phyloP scores from a whole-genome alignment of 305 asterid genomes.

The Fraxinus latifolia region DNA sequence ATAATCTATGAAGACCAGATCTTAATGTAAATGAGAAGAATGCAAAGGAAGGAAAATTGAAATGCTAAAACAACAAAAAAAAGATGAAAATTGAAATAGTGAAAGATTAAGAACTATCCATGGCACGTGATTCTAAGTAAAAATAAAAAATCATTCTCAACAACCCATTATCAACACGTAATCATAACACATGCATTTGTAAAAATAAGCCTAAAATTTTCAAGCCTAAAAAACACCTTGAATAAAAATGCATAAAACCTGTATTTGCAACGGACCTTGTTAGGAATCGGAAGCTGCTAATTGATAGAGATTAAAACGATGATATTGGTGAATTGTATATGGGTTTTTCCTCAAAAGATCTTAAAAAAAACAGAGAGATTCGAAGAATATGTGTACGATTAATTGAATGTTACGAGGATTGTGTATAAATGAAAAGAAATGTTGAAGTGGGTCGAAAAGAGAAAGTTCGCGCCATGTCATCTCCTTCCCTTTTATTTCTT shows the following conservation, averaged over 20 bases:
- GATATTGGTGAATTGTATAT: neutral
- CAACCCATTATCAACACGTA: neutral
- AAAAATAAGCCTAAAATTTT: neutral
- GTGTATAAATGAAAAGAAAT: neutral
- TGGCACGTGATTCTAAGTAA: neutral
- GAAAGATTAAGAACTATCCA: neutral
- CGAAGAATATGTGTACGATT: neutral
- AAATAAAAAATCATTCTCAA: neutral
- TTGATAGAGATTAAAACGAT: neutral
- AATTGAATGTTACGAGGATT: neutral
- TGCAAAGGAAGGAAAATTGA: neutral
- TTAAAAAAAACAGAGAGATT: neutral
- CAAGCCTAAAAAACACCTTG: neutral
- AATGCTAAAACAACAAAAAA: neutral
- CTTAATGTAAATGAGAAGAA: neutral
- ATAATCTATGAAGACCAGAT: neutral
- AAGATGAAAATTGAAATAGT: neutral
- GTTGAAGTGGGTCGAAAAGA: neutral
- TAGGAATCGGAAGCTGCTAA: neutral
- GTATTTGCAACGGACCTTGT: neutral
- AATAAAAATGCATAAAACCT: neutral
- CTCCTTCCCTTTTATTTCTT: neutral
- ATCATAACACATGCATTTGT: neutral
- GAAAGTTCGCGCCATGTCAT: slow-evolving; percentile 42
- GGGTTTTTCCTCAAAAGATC: neutral